phyloP scores from a whole-genome alignment of 176 grass and related monocot species.

The Eragrostis nindensis region DNA sequence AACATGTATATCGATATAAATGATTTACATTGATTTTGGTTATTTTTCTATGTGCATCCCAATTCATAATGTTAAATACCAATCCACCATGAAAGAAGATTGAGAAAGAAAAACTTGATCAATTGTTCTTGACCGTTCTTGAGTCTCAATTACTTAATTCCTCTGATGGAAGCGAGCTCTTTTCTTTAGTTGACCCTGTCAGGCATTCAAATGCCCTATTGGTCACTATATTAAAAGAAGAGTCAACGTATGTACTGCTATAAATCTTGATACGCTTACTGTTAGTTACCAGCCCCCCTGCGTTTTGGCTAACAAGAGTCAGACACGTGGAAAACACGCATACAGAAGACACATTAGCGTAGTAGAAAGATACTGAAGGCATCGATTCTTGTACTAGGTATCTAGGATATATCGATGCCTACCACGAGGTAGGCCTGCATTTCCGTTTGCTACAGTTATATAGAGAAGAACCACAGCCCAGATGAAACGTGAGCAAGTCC shows the following conservation, averaged over 20 bases:
- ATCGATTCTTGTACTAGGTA: not conserved
- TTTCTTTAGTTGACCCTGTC: conserved; percentile 15
- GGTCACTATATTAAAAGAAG: conserved; percentile 16
- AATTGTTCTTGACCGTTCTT: too few relatives aligned
- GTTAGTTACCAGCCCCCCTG: not conserved
- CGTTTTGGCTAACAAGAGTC: not conserved
- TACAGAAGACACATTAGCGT: not conserved
- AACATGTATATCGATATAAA: not conserved
- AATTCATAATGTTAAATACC: not conserved
- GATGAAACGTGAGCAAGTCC: too few relatives aligned
- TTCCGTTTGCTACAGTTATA: too few relatives aligned
- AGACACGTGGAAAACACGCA: not conserved
- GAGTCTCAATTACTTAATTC: not conserved
- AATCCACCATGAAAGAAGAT: too few relatives aligned
- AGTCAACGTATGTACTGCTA: not conserved
- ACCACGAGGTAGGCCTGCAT: not conserved
- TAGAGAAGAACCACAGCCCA: too few relatives aligned
- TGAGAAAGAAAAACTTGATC: too few relatives aligned
- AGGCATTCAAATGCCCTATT: not conserved
- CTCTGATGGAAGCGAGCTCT: not conserved
- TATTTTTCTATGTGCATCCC: conserved; percentile 9
- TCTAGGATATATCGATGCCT: not conserved
- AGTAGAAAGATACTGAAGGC: not conserved
- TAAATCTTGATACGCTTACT: not conserved
- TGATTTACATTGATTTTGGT: not conserved